Conservation (phyloP, 768 basidiomycete species). For the Royoungia palumana region DNA sequence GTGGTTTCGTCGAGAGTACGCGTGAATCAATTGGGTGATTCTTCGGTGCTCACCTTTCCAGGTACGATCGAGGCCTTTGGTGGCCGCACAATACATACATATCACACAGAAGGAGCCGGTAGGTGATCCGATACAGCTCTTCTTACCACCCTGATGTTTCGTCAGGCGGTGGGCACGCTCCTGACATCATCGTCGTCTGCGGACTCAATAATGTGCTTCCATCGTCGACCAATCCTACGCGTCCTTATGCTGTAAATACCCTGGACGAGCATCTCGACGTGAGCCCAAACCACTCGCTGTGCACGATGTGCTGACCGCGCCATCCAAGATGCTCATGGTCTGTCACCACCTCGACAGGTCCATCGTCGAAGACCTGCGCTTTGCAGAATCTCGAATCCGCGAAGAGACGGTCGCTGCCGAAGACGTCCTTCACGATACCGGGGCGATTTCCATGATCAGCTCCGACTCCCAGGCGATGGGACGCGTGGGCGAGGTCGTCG, state of each 20-base stretch:
- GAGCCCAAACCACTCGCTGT: slow-evolving; percentile 25
- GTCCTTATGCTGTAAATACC: slow-evolving; percentile 89
- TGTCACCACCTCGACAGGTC: slow-evolving; percentile 92
- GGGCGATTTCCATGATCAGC: slow-evolving; percentile 95
- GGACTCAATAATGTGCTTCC: slow-evolving; percentile 87
- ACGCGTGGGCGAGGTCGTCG: slow-evolving; percentile 90
- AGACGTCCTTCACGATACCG: slow-evolving; percentile 88
- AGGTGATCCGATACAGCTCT: background rate
- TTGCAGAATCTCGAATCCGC: slow-evolving; percentile 95
- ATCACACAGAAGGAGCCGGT: slow-evolving; percentile 96
- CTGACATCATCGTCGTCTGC: slow-evolving; percentile 97
- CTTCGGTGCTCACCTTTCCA: slow-evolving; percentile 27
- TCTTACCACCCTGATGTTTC: background rate
- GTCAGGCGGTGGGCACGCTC: slow-evolving; percentile 89
- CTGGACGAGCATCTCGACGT: slow-evolving; percentile 97
- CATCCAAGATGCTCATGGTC: slow-evolving; percentile 94
- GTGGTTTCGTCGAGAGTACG: slow-evolving; percentile 92
- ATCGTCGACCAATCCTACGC: slow-evolving; percentile 94
- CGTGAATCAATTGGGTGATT: slow-evolving; percentile 3
- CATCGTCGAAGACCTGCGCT: slow-evolving; percentile 92
- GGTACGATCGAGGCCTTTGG: slow-evolving; percentile 90
- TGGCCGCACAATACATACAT: slow-evolving; percentile 90
- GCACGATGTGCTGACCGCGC: slow-evolving; percentile 1
- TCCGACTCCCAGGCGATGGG: slow-evolving; percentile 99
- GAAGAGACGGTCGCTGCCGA: slow-evolving; percentile 97